Evolutionary conservation across 805 yeast species (phyloP).

Genomic region (Lipomyces oligophaga): DNA sequence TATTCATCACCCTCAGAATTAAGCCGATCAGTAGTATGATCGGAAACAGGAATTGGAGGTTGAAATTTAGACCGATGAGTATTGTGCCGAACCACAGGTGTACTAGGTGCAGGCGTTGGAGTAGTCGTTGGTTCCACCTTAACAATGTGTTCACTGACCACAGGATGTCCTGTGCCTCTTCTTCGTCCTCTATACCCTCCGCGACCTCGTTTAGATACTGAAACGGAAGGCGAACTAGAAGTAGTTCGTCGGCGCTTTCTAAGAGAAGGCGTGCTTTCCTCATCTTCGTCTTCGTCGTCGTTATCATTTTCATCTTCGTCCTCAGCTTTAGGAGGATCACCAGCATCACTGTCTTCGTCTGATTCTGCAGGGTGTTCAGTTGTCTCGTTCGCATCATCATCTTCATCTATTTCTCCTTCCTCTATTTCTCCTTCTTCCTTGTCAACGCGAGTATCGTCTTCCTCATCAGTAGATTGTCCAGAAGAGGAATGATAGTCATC

Average conservation of each 20-base stretch:
- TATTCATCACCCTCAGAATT: conserved; percentile 38
- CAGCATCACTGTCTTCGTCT: conserved; percentile 9
- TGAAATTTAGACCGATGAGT: conserved; percentile 3
- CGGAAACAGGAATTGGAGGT: conserved; percentile 14
- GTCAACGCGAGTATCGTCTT: conserved; percentile 5
- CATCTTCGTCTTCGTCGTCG: too few relatives aligned
- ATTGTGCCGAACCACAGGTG: conserved; percentile 3
- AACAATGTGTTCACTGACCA: conserved; percentile 4
- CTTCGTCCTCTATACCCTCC: conserved; percentile 10
- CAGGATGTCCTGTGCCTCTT: neutral
- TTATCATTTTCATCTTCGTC: conserved; percentile 8
- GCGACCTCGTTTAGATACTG: too few relatives aligned
- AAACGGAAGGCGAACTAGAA: too few relatives aligned
- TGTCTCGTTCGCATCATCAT: too few relatives aligned
- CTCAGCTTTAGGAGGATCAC: conserved; percentile 1
- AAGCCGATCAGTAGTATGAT: conserved; percentile 23
- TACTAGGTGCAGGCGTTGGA: too few relatives aligned
- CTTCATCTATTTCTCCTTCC: conserved; percentile 2
- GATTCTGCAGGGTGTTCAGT: neutral
- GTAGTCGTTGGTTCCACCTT: conserved; percentile 3
- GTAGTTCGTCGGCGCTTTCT: too few relatives aligned
- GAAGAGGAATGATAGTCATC: conserved; percentile 3
- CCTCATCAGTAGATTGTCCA: conserved; percentile 12
- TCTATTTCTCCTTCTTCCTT: conserved; percentile 11
- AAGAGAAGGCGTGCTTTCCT: too few relatives aligned